These are phyloP conservation scores for Aureobasidium sp. DNA, from an alignment of 2,329 filamentous ascomycete species.

Conservation along the genomic window DNA sequence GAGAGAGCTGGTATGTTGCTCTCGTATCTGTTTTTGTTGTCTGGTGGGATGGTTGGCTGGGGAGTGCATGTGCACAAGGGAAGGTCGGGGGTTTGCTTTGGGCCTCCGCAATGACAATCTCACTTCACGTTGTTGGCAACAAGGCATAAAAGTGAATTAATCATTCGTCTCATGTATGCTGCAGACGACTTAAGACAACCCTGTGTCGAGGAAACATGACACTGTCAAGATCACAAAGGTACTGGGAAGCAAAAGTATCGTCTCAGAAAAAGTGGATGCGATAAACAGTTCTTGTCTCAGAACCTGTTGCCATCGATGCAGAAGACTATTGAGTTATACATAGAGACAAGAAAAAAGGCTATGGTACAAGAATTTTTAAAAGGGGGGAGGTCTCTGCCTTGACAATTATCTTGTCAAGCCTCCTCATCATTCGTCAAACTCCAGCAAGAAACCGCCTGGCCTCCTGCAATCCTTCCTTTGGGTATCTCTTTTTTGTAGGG, in stretches of 20 bases:
- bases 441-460: background rate
- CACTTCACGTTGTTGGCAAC: background rate
- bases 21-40: background rate
- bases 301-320: background rate
- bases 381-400: background rate
- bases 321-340: background rate
- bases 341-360: background rate
- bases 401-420: background rate
- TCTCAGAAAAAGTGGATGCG: background rate
- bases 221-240: background rate
- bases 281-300: background rate
- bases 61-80: background rate
- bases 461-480: slow-evolving; percentile 6
- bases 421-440: background rate
- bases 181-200: too few species aligned
- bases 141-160: background rate
- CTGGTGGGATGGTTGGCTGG: background rate
- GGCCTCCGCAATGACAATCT: background rate
- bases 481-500: slow-evolving; percentile 3
- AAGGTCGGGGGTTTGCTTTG: background rate
- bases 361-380: slow-evolving; percentile 7
- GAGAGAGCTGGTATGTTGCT: background rate
- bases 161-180: background rate
- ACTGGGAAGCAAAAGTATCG: background rate
- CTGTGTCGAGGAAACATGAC: background rate